Evolutionary conservation across 345 rosid genomes (phyloP).

Genomic region (Sisymbrium irio): DNA sequence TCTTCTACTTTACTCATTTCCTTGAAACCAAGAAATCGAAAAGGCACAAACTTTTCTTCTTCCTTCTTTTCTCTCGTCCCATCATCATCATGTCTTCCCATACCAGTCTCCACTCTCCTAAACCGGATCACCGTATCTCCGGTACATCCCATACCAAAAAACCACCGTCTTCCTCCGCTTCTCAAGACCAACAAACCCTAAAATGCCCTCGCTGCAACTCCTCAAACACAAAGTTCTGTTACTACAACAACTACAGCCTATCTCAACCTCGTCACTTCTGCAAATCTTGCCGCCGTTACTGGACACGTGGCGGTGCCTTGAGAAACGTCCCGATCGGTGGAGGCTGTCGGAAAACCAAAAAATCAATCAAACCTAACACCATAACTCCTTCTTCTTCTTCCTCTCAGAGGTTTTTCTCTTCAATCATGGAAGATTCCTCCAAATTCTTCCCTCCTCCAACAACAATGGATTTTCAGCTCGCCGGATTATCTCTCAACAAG

Average conservation of each 20-base stretch:
- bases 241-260: constrained; percentile 92
- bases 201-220: constrained; percentile 91
- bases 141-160: constrained; percentile 32
- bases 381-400: constrained; percentile 43
- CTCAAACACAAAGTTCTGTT: constrained; percentile 85
- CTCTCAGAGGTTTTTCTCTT: constrained; percentile 46
- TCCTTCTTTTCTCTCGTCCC: not conserved
- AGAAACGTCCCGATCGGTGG: constrained; percentile 90
- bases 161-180: constrained; percentile 34
- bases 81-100: constrained; percentile 34
- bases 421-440: constrained; percentile 53
- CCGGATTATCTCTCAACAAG: constrained; percentile 59
- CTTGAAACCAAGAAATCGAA: constrained; percentile 23
- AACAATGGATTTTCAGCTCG: constrained; percentile 74
- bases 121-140: constrained; percentile 25
- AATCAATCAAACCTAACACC: constrained; percentile 43
- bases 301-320: constrained; percentile 86
- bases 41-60: constrained; percentile 8
- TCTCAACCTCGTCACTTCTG: constrained; percentile 86
- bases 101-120: constrained; percentile 30
- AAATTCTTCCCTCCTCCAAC: constrained; percentile 59
- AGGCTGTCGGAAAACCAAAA: constrained; percentile 79
- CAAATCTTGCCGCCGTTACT: constrained; percentile 81
- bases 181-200: constrained; percentile 39
- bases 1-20: constrained; percentile 16